Percentiles rank a stretch among this genome's conserved stretches.
Conservation (phyloP, 805 yeast genomes). For the Metschnikowia sp. region DNA sequence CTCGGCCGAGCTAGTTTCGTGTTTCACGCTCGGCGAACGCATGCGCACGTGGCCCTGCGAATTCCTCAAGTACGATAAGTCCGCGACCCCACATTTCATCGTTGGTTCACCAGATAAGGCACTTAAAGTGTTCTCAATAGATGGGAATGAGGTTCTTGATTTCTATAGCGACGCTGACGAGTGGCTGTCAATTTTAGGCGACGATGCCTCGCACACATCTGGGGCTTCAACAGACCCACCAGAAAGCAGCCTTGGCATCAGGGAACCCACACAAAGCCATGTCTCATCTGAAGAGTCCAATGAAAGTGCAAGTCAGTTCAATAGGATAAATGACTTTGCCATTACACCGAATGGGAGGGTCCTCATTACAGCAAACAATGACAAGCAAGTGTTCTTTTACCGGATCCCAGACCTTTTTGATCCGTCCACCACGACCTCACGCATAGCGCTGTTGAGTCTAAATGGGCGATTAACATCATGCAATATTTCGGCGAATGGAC, state of each 20-base stretch:
- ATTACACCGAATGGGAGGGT: constrained; percentile 61
- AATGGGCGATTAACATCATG: constrained; percentile 65
- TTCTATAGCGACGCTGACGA: constrained; percentile 36
- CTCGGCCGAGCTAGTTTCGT: constrained; percentile 21
- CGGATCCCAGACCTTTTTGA: constrained; percentile 41
- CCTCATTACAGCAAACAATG: constrained; percentile 63
- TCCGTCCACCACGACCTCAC: constrained; percentile 31
- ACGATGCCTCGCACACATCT: constrained; percentile 1
- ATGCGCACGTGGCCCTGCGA: constrained; percentile 52
- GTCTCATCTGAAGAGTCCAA: constrained; percentile 1
- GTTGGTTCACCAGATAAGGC: constrained; percentile 77
- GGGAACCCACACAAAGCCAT: neutral
- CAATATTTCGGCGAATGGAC: constrained; percentile 51
- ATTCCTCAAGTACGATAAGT: constrained; percentile 50
- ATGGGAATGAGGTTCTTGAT: constrained; percentile 41
- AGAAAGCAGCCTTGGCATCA: neutral
- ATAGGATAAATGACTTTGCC: constrained; percentile 65
- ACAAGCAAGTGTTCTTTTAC: constrained; percentile 58
- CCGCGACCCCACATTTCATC: constrained; percentile 45
- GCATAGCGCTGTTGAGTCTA: constrained; percentile 46
- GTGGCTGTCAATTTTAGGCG: constrained; percentile 18
- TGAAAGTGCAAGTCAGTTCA: constrained; percentile 23
- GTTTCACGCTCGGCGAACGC: constrained; percentile 39
- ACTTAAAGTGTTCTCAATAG: constrained; percentile 36
- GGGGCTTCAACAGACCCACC: constrained; percentile 4